Conservation (phyloP, 1,139 yeast species). For the Barnettozyma hawaiiensis region DNA sequence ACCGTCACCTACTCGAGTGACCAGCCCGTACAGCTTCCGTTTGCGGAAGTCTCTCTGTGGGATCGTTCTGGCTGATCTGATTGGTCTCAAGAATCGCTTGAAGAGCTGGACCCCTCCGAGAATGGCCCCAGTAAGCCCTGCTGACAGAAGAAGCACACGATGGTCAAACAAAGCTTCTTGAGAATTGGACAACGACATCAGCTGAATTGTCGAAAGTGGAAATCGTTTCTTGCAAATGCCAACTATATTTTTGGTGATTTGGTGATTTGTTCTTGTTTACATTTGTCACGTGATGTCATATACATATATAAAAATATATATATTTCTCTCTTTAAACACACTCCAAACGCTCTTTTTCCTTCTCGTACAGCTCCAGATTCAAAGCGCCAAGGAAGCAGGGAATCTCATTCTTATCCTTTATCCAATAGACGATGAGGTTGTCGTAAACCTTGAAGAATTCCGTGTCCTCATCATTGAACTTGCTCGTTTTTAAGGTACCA, state of each 20-base stretch:
- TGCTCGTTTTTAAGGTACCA: slow-evolving; percentile 30
- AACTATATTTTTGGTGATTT: no score
- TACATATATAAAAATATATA: no score
- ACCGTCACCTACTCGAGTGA: slow-evolving; percentile 93
- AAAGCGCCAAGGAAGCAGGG: slow-evolving; percentile 79
- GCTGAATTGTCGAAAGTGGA: no score
- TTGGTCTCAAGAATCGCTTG: slow-evolving; percentile 8
- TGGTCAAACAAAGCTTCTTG: neutral
- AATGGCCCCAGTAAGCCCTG: slow-evolving; percentile 2
- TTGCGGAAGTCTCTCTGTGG: slow-evolving; percentile 36
- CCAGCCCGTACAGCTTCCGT: slow-evolving; percentile 63
- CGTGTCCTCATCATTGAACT: slow-evolving; percentile 25
- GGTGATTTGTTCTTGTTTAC: slow-evolving; percentile 1
- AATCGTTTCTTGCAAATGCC: no score
- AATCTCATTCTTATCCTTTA: slow-evolving; percentile 61
- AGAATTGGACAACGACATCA: neutral
- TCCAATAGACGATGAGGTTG: slow-evolving; percentile 60
- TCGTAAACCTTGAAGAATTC: slow-evolving; percentile 45
- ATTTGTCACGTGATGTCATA: slow-evolving; percentile 1
- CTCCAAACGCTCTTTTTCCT: slow-evolving; percentile 1
- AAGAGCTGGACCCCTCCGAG: slow-evolving; percentile 4
- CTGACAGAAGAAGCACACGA: slow-evolving; percentile 2
- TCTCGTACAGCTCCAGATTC: slow-evolving; percentile 55
- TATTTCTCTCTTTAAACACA: neutral
- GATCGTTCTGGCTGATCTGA: slow-evolving; percentile 23